Conservation (phyloP, 2,329 filamentous ascomycete genomes). For the Stenocarpella maydis region DNA sequence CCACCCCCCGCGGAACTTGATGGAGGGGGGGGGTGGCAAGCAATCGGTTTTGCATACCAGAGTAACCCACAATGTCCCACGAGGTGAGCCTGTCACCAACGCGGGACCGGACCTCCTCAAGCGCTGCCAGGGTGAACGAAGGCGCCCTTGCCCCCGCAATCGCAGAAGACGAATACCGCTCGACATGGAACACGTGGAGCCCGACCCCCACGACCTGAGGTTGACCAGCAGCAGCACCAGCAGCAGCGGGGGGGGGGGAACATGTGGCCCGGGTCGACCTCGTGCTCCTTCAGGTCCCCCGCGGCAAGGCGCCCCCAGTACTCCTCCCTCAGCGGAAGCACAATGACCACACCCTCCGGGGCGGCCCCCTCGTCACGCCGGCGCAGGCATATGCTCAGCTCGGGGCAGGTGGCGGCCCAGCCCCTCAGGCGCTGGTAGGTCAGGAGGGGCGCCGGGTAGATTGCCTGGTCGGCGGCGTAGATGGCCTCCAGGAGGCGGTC, state of each 20-base stretch:
- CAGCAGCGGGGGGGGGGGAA: not conserved
- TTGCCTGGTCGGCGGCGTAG: constrained; percentile 32
- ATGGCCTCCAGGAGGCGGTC: constrained; percentile 21
- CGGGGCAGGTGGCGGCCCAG: constrained; percentile 27
- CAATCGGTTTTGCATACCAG: constrained; percentile 11
- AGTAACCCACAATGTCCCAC: constrained; percentile 27
- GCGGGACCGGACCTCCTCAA: constrained; percentile 27
- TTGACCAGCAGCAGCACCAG: not conserved
- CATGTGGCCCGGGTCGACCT: constrained; percentile 27
- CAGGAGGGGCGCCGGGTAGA: constrained; percentile 30
- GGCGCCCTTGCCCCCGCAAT: not conserved
- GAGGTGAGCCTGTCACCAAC: not conserved
- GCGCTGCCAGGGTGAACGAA: constrained; percentile 14
- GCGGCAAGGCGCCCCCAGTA: constrained; percentile 19
- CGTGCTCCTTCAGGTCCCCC: constrained; percentile 24
- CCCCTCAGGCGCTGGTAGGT: constrained; percentile 26
- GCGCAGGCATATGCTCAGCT: constrained; percentile 23
- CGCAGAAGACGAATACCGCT: not conserved
- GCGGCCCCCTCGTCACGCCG: not conserved
- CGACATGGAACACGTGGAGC: constrained; percentile 32
- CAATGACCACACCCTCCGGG: constrained; percentile 23
- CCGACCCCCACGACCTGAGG: constrained; percentile 7
- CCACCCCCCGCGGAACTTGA: not conserved
- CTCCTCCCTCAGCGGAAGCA: constrained; percentile 18
- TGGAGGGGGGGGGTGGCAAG: too few relatives aligned